Conservation (phyloP, 441 rosid species). For the Capsella rubella region DNA sequence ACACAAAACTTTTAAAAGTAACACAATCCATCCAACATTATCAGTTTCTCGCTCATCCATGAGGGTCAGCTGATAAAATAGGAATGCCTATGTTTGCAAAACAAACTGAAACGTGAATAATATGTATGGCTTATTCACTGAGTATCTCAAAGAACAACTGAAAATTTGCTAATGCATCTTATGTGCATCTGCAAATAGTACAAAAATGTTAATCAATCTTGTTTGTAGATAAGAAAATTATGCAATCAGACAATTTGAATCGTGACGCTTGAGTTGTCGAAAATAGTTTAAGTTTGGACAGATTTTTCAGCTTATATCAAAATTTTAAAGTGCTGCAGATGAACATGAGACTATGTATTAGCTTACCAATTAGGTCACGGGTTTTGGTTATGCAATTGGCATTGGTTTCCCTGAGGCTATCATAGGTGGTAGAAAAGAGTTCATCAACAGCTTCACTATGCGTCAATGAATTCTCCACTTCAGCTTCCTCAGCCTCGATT, state of each 20-base stretch:
- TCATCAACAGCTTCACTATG: conserved; percentile 80
- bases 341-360: conserved; percentile 26
- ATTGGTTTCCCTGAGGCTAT: conserved; percentile 75
- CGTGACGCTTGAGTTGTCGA: conserved; percentile 2
- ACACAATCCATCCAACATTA: conserved; percentile 13
- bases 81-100: background rate
- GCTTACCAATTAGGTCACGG: conserved; percentile 81
- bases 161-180: conserved; percentile 7
- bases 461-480: conserved; percentile 58
- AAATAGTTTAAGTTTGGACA: conserved; percentile 13
- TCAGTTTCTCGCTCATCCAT: conserved; percentile 9
- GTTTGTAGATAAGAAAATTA: conserved; percentile 1
- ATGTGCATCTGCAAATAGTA: conserved; percentile 2
- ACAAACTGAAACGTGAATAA: conserved; percentile 5
- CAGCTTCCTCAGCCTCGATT: conserved; percentile 52
- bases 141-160: background rate
- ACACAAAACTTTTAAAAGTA: conserved; percentile 15
- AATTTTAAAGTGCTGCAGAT: conserved; percentile 1
- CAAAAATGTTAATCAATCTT: background rate
- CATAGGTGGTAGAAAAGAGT: conserved; percentile 80
- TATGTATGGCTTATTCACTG: conserved; percentile 1
- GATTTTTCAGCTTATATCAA: background rate
- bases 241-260: conserved; percentile 17
- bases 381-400: conserved; percentile 62
- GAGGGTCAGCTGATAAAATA: conserved; percentile 7